phyloP scores from a whole-genome alignment of 345 rosid genomes.

The Raphanus raphanistrum region DNA sequence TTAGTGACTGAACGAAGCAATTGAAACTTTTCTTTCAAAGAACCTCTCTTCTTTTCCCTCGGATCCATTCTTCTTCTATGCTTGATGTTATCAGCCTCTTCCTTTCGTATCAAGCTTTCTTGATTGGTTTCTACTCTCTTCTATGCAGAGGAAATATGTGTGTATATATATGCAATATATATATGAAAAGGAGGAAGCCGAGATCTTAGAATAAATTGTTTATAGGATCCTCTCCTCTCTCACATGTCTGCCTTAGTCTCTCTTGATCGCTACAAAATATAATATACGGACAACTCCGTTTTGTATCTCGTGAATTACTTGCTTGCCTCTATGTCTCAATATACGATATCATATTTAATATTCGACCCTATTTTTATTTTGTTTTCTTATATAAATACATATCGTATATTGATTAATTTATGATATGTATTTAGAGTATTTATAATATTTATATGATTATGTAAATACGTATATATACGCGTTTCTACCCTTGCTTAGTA shows the following conservation, averaged over 20 bases:
- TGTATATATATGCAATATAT: constrained; percentile 1
- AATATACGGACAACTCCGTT: constrained; percentile 41
- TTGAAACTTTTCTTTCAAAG: constrained; percentile 49
- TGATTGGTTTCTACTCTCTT: background rate
- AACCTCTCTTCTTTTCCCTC: constrained; percentile 46
- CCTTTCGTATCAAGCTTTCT: constrained; percentile 1
- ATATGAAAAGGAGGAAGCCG: constrained; percentile 19
- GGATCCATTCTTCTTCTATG: constrained; percentile 39
- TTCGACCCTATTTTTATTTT: constrained; percentile 14
- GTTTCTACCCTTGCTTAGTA: constrained; percentile 26
- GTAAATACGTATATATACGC: constrained; percentile 9
- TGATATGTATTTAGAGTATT: background rate
- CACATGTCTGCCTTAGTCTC: constrained; percentile 44
- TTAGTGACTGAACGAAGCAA: constrained; percentile 60
- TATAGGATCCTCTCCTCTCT: constrained; percentile 38
- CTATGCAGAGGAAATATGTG: constrained; percentile 6
- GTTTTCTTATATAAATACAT: constrained; percentile 25
- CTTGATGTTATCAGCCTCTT: background rate
- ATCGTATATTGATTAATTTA: background rate
- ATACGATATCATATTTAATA: constrained; percentile 36
- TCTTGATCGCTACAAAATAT: constrained; percentile 44
- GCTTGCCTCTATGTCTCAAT: constrained; percentile 43
- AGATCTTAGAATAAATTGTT: constrained; percentile 29
- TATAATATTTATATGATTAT: background rate
- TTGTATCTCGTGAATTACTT: constrained; percentile 46